Base-by-base conservation (phyloP, 441 rosid species). In the Euphorbia corollata region DNA sequence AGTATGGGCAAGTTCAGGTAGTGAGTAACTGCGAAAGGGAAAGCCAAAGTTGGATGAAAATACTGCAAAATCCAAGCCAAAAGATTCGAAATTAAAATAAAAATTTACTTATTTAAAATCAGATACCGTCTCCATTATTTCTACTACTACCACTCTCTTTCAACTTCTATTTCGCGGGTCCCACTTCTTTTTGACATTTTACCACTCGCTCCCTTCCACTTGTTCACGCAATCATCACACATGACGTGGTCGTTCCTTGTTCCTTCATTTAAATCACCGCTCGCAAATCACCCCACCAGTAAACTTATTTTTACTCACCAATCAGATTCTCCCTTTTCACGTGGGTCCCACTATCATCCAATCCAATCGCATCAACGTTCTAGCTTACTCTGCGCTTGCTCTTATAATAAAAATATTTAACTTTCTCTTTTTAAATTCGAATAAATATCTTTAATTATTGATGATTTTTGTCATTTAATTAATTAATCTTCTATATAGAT, bases 291-390 rank as follows among this genome's bases (percentile, higher is more conserved):
- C 15, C n/a, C 41, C 41, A 2, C 2, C 41, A 38, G 5, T 2
- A 1, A 38, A 38, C 8, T 38, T 38, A 38, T 38, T 38, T 34
- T 38, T 8, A 61, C 27, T 34, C 36, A 27, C 34, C 19, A 47
- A 47, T 47, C 15, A 11, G 18, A 2, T 47, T 1, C 20, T 2
- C 59, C 20, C 7, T 43, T 18, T 5, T 1, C 0, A 8, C 23
- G 11, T 16, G 51, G 51, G 4, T 24, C 9, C 27, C 3, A 7
- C 13, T 5, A 15, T 6, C 47, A 50, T 5, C 82, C 77, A 19
- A 68, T 73, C 73, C 58, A 38, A 34, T 39, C 60, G 54, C 65
- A 20, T 32, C 76, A 78, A 23, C 78, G 56, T 75, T 51, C 3
- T 34, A 6, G 19, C 19, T 15, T 34, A 15, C 43, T 16, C 58